Conservation (phyloP, 805 yeast genomes). For the Candida montana region DNA sequence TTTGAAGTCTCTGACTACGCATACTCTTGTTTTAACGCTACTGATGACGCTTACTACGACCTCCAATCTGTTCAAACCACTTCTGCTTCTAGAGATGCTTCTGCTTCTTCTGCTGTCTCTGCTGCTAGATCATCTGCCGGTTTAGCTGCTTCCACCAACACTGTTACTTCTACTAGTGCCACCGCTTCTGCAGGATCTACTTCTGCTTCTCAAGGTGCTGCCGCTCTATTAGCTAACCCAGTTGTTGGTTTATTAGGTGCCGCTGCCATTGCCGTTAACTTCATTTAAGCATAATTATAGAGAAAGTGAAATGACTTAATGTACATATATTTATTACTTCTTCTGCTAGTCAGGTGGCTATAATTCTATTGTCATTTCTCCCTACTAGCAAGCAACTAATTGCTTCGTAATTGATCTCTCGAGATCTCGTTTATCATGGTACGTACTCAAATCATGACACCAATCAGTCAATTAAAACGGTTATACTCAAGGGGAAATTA, state of each 20-base stretch:
- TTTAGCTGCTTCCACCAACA: constrained; percentile 12
- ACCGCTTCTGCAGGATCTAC: constrained; percentile 14
- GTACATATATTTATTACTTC: too few species aligned
- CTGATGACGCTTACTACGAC: constrained; percentile 33
- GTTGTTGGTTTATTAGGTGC: constrained; percentile 20
- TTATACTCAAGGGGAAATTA: too few species aligned
- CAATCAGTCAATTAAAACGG: too few species aligned
- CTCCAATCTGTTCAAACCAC: constrained; percentile 24
- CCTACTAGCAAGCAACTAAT: too few species aligned
- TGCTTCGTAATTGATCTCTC: too few species aligned
- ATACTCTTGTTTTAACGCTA: constrained; percentile 37
- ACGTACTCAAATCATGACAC: too few species aligned
- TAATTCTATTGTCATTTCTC: too few species aligned
- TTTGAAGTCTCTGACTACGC: constrained; percentile 32
- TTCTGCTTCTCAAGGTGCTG: constrained; percentile 15
- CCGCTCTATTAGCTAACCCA: constrained; percentile 16
- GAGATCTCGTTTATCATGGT: too few species aligned
- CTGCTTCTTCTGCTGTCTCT: constrained; percentile 11
- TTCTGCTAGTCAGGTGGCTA: too few species aligned
- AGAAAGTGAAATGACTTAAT: not conserved
- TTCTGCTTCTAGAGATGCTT: constrained; percentile 22
- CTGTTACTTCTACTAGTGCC: constrained; percentile 10
- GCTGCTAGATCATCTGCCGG: constrained; percentile 19
- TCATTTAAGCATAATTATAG: constrained; percentile 10
- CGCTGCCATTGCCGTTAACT: constrained; percentile 16